Base-by-base conservation (phyloP, 352 stramenopile genomes). In the Globisporangium orthogonon region DNA sequence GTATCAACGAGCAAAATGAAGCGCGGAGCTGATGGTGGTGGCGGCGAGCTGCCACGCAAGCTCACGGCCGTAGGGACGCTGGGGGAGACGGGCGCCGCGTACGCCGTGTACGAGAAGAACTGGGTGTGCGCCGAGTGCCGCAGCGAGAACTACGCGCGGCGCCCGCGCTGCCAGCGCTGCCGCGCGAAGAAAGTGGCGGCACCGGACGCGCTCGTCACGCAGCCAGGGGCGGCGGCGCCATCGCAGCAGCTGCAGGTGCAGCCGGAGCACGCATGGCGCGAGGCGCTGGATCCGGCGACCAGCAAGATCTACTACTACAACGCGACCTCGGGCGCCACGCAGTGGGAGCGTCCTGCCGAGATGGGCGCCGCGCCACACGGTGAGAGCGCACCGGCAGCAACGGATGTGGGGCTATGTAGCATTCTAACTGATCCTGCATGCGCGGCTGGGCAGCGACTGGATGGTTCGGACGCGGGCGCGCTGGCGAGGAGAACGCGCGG, bases 271-370 rank as follows among this genome's bases (percentile, higher is more conserved):
- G 18, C 73, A 56, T 98, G 92, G 92, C 80, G 85, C 48, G 92
- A 98, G 61, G 89, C 90, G 44, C 73, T 98, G 59, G 92, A 98
- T 62, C 81, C 86, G 6, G 62, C 68, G n/a, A 89, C 76, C 29
- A 81, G 92, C 54, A 89, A 97, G 65, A 88, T 98, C 30, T 98
- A 98, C 73, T 98, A 98, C 76, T 97, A 95, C 69, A 96, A 98
- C 67, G 78, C 70, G 18, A 58, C 88, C 58, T 97, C 91, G 7
- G 83, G 87, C 23, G 60, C 71, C 58, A 97, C 87, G 47, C 85
- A 94, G 57, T 98, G 92, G 92, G 86, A 96, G 54, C 77, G 92
- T 3, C 92, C 92, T 1, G 66, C 71, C 1, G 90, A 96, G 54
- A 96, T 98, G 87, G 92, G 92, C 30, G 71, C 90, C 10, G 87